A percentile compares a stretch with the other conserved stretches of the same genome.
Evolutionary conservation across 805 yeast genomes (phyloP).

Genomic region (Myxozyma monticola): DNA sequence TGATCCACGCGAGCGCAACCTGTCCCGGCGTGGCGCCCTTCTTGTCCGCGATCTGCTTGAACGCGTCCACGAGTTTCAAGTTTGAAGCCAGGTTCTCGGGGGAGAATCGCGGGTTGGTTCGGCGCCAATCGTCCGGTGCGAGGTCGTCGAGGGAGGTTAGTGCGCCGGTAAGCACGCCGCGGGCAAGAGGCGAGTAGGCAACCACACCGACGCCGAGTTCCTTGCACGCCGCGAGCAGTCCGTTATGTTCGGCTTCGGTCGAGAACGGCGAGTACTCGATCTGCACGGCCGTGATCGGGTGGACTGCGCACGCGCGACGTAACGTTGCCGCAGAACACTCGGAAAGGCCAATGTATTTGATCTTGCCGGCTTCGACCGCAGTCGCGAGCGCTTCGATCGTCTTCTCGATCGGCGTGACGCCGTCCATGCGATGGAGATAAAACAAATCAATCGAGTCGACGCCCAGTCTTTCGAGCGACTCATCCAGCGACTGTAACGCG

Average conservation of each 20-base stretch:
- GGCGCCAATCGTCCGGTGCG: slow-evolving; percentile 59
- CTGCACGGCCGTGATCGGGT: no score
- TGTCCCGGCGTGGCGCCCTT: slow-evolving; percentile 60
- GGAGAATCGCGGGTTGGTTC: slow-evolving; percentile 55
- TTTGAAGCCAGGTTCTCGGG: slow-evolving; percentile 60
- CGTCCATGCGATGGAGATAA: slow-evolving; percentile 73
- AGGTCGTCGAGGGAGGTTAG: slow-evolving; percentile 47
- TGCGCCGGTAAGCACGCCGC: slow-evolving; percentile 73
- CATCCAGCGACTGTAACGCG: slow-evolving; percentile 16
- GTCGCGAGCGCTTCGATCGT: slow-evolving; percentile 57
- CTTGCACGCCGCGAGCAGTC: slow-evolving; percentile 61
- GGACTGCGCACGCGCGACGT: slow-evolving; percentile 53
- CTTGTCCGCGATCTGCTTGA: slow-evolving; percentile 52
- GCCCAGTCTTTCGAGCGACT: slow-evolving; percentile 23
- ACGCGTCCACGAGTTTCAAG: slow-evolving; percentile 47
- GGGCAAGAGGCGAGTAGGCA: slow-evolving; percentile 81
- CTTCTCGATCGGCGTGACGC: slow-evolving; percentile 56
- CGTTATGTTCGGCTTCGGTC: slow-evolving; percentile 60
- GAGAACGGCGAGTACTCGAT: slow-evolving; percentile 75
- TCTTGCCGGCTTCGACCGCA: slow-evolving; percentile 59
- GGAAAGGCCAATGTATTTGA: slow-evolving; percentile 71
- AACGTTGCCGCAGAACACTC: slow-evolving; percentile 70
- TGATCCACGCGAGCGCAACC: slow-evolving; percentile 66
- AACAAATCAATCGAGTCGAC: slow-evolving; percentile 51
- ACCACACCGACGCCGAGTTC: slow-evolving; percentile 68